Conservation (phyloP, 2,329 filamentous ascomycete species). For the Huntiella omanensis region DNA sequence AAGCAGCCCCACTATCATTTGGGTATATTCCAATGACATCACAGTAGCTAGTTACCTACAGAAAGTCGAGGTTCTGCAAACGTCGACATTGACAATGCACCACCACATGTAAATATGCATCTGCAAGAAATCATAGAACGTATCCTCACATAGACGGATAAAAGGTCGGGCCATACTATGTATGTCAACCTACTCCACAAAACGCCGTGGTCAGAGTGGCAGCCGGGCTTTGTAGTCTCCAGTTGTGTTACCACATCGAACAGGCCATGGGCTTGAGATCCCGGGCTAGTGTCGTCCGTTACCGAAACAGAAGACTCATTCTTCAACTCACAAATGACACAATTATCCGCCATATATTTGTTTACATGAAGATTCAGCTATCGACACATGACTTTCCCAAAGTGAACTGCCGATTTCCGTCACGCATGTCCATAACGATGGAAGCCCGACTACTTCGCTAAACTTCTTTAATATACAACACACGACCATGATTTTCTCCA, state of each 20-base stretch:
- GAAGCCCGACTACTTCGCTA: too few relatives aligned
- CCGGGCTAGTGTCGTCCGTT: too few relatives aligned
- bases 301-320: neutral
- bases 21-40: too few relatives aligned
- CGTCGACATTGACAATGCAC: too few relatives aligned
- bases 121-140: neutral
- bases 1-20: too few relatives aligned
- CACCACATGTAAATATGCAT: too few relatives aligned
- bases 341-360: neutral
- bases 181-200: neutral
- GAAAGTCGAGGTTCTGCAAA: too few relatives aligned
- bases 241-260: neutral
- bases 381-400: neutral
- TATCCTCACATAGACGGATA: neutral
- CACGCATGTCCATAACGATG: too few relatives aligned
- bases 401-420: too few relatives aligned
- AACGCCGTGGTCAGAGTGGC: neutral
- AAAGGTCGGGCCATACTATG: neutral
- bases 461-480: neutral
- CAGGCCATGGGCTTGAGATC: too few relatives aligned
- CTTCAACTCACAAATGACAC: neutral
- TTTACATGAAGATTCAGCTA: neutral
- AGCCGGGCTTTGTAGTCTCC: neutral
- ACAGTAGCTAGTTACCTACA: too few relatives aligned
- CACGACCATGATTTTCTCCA: neutral